phyloP scores from a whole-genome alignment of 768 basidiomycete genomes.

The Suillus weaverae region DNA sequence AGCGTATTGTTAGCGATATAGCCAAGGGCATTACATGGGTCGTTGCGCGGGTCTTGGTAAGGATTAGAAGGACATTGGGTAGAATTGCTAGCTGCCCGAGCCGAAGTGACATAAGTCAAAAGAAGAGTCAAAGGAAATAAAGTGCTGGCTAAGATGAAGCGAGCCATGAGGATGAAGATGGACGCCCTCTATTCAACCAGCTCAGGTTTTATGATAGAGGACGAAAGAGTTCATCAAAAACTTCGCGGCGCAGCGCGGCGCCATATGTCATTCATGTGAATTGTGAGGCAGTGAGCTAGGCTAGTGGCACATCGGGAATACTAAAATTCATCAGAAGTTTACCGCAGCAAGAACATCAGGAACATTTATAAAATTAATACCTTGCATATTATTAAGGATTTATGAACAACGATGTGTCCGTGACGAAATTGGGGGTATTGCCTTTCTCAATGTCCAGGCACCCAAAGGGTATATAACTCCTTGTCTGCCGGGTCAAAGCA shows the following conservation, averaged over 20 bases:
- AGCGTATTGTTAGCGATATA: constrained; percentile 57
- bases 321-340: background rate
- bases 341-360: background rate
- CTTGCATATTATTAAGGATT: too few relatives aligned
- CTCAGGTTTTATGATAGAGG: background rate
- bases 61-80: constrained; percentile 36
- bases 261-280: background rate
- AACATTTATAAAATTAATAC: background rate
- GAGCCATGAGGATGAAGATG: background rate
- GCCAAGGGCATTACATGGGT: constrained; percentile 52
- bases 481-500: constrained; percentile 77
- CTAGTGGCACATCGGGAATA: background rate
- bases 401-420: background rate
- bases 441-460: constrained; percentile 32
- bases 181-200: too few relatives aligned
- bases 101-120: background rate
- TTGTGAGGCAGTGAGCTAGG: background rate
- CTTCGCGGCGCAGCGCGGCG: background rate
- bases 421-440: background rate
- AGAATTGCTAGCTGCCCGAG: background rate
- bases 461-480: constrained; percentile 80
- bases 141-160: background rate
- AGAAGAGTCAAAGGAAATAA: constrained; percentile 3
- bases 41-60: constrained; percentile 49
- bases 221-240: too few relatives aligned